Evolutionary conservation across 1,139 yeast genomes (phyloP), one percentile per base, ranked within the genome.

Genomic region (Groenewaldozyma sp.): DNA sequence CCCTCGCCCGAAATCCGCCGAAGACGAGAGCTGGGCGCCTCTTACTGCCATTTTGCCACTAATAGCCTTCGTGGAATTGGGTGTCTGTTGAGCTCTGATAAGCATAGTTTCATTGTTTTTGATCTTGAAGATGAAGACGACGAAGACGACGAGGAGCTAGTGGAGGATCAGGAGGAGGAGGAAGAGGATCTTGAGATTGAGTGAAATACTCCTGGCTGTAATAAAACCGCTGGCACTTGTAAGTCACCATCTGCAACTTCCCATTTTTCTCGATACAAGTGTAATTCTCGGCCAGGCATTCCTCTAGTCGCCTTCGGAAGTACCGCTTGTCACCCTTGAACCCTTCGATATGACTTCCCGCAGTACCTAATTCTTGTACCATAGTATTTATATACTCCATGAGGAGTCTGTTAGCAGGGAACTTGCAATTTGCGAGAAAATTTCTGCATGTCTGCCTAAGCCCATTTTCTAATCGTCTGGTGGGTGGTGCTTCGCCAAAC

Each of bases 21-120:
- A 21, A 32, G 14, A 14, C 36, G 45, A 18, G 35, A 13, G 13
- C 34, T 3, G 47, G 41, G 17, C 49, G 45, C 32, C 31, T 39
- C 19, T 49, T 53, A 10, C 29, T 32, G 24, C 37, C 37, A 3
- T 31, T 52, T 20, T 20, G 27, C 28, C n/a, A 24, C 21, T 5
- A 24, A 19, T 24, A 14, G 31, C 18, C 9, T 18, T 7, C 20
- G 33, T 20, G 35, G 48, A 13, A 41, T 54, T 4, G 58, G 53
- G 5, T 47, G 51, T 31, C 29, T 53, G 22, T 38, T 54, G 4
- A 45, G 41, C 33, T 28, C 40, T 10, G 52, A 50, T 31, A 29
- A 28, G 9, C 51, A 45, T 33, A 45, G 43, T 31, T 52, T 49
- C 40, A 39, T 46, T 13, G 49, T 53, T 31, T 44, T 54, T 34